These are phyloP conservation scores for Canavalia gladiata DNA, from an alignment of 306 rosid genomes.

Conservation along the genomic window DNA sequence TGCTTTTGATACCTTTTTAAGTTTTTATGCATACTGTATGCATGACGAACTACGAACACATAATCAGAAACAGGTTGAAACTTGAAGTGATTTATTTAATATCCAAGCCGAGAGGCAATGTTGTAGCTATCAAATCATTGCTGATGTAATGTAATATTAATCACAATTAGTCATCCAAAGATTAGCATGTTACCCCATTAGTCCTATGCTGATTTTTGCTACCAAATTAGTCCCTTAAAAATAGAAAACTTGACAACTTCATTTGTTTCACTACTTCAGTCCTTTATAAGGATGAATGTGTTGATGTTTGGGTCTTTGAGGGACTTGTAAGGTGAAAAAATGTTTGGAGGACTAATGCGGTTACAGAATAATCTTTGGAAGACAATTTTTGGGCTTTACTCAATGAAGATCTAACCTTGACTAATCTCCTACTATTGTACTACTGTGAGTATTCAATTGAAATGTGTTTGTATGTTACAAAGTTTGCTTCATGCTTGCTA, in stretches of 20 bases:
- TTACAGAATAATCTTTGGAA: neutral
- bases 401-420: slow-evolving; percentile 12
- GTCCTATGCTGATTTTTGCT: neutral
- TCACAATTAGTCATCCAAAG: slow-evolving; percentile 8
- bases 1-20: neutral
- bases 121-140: slow-evolving; percentile 13
- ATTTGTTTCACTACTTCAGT: neutral
- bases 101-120: slow-evolving; percentile 9
- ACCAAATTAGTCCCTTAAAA: neutral
- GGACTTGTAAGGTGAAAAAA: slow-evolving; percentile 23
- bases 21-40: slow-evolving; percentile 7
- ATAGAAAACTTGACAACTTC: neutral
- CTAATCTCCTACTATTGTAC: slow-evolving; percentile 28
- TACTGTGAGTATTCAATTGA: neutral
- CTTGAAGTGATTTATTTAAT: slow-evolving; percentile 25
- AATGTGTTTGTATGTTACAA: slow-evolving; percentile 13
- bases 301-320: neutral
- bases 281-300: neutral
- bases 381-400: neutral
- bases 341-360: neutral
- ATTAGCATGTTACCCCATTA: neutral
- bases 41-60: neutral
- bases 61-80: slow-evolving; percentile 19
- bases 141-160: slow-evolving; percentile 3
- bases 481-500: slow-evolving; percentile 27